Conservation (phyloP, 1,139 yeast species). For the Yamadazyma conglobata region DNA sequence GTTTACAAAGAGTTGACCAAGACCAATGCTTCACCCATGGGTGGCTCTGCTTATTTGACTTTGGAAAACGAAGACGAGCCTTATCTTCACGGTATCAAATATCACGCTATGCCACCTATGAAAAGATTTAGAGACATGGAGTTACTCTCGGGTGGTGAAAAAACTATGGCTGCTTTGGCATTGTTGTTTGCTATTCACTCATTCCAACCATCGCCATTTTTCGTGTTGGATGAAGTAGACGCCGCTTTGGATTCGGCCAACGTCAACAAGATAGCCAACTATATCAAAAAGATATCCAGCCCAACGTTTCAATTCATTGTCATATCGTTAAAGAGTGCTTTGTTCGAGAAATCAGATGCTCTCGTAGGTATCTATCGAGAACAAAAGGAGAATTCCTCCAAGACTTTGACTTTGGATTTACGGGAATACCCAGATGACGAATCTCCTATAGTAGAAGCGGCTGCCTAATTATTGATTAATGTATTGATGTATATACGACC, state of each 20-base stretch:
- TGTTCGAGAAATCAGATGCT: slow-evolving; percentile 86
- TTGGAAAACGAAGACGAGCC: slow-evolving; percentile 91
- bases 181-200: slow-evolving; percentile 88
- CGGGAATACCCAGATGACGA: slow-evolving; percentile 53
- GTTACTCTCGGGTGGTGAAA: slow-evolving; percentile 92
- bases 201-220: slow-evolving; percentile 91
- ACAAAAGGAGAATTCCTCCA: slow-evolving; percentile 71
- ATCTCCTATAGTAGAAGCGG: slow-evolving; percentile 16
- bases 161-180: slow-evolving; percentile 94
- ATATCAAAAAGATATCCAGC: slow-evolving; percentile 73
- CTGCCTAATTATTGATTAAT: too few species aligned
- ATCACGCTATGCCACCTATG: slow-evolving; percentile 96
- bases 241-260: slow-evolving; percentile 93
- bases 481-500: too few species aligned
- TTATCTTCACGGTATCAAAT: slow-evolving; percentile 75
- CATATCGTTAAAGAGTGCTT: slow-evolving; percentile 81
- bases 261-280: slow-evolving; percentile 80
- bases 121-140: slow-evolving; percentile 94
- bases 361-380: slow-evolving; percentile 92
- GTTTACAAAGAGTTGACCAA: slow-evolving; percentile 88
- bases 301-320: slow-evolving; percentile 89
- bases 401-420: slow-evolving; percentile 71
- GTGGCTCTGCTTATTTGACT: slow-evolving; percentile 90
- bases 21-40: slow-evolving; percentile 63
- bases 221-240: slow-evolving; percentile 93